Conservation (phyloP, 192 early-diverging fungal species). For the Backusella tuberculispora region DNA sequence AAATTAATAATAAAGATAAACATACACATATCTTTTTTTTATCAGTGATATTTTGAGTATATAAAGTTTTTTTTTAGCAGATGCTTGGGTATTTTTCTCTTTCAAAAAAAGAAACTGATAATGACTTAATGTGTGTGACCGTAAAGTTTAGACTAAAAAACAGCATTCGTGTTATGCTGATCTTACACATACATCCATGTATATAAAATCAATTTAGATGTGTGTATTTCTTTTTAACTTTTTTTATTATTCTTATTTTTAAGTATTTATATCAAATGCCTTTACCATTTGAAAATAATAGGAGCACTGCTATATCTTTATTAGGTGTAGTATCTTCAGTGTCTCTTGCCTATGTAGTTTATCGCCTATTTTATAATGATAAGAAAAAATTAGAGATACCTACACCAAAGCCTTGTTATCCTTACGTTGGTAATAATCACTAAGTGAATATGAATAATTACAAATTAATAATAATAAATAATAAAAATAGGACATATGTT, state of each 20-base stretch:
- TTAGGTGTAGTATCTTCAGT: not conserved
- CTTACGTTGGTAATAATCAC: slow-evolving; percentile 17
- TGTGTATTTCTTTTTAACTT: not conserved
- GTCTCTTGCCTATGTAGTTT: not conserved
- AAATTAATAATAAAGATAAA: too few relatives aligned
- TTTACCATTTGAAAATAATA: not conserved
- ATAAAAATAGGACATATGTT: not conserved
- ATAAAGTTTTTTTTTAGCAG: too few relatives aligned
- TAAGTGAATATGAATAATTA: not conserved
- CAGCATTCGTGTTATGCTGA: too few relatives aligned
- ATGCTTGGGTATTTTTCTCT: too few relatives aligned
- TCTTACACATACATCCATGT: too few relatives aligned
- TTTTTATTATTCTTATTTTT: not conserved
- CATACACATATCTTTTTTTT: too few relatives aligned
- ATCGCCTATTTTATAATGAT: not conserved
- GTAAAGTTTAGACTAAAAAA: too few relatives aligned
- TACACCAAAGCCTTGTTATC: slow-evolving; percentile 7
- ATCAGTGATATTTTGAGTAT: too few relatives aligned
- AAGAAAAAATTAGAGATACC: not conserved
- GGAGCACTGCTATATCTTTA: not conserved
- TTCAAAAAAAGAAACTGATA: too few relatives aligned
- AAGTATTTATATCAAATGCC: not conserved
- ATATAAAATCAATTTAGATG: too few relatives aligned
- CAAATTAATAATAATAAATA: not conserved
- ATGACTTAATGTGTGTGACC: too few relatives aligned